Base-by-base conservation (phyloP, 192 early-diverging fungal species). In the Oehlia diaphana region DNA sequence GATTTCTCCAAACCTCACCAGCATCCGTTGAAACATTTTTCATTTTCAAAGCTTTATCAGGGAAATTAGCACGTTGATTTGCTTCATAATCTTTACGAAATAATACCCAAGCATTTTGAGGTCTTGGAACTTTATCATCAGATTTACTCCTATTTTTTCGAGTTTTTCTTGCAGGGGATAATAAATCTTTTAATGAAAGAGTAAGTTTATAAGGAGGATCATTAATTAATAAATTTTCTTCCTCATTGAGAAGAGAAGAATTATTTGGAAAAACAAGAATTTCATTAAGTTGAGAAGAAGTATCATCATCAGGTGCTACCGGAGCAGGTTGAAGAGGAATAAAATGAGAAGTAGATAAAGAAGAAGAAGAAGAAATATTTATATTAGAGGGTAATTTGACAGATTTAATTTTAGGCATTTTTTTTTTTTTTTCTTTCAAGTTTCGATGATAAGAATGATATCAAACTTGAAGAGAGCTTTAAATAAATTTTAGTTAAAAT, bases 51-150 rank as follows among this genome's bases (percentile, higher is more conserved):
- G 49, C 2, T 9, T 47, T 39, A 10, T 66, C 63, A 23, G 76
- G 76, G 42, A 49, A 35, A 19, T 19, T 44, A 4, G 10, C 6
- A 6, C 76, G 76, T 68, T 35, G 26, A 63, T 58, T 65, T 6
- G 64, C 31, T 53, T 78, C 76, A 68, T 68, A 78, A 68, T 78
- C 63, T 78, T 68, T 78, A 44, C 64, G 31, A 78, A 78, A 78
- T 19, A 77, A 16, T 5, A 77, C 44, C 76, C 76, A 77, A 49
- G 63, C 63, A 67, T 77, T 77, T 77, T 77, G 76, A 13, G 76
- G 76, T 77, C 76, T 64, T 9, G 76, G 63, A 21, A 58, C 28
- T n/a, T 74, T 58, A 53, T 61, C 33, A 31, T 62, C 31, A 6
- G 7, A 9, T 50, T 77, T 78, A 1, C 35, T 68, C 0, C 3